phyloP scores from a whole-genome alignment of 495 filamentous ascomycete species.

The Chaetomium cochliodes region DNA sequence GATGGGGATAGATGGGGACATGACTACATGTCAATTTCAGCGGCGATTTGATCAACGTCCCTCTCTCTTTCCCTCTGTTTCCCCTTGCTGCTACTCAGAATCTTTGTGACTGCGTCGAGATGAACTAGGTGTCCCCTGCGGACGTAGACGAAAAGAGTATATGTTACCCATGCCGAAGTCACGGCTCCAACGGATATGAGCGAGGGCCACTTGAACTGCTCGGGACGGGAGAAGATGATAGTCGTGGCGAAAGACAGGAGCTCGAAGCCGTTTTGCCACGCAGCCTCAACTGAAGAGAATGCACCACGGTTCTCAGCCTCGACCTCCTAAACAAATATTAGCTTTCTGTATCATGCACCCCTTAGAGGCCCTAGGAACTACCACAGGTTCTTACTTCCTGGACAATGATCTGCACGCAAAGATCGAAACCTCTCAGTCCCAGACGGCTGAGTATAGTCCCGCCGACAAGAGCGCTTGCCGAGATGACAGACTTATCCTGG shows the following conservation, averaged over 20 bases:
- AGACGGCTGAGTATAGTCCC: constrained; percentile 59
- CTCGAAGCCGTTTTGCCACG: constrained; percentile 66
- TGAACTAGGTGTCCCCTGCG: constrained; percentile 66
- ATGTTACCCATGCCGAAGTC: constrained; percentile 48
- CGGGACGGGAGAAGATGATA: constrained; percentile 56
- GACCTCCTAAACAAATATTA: constrained; percentile 43
- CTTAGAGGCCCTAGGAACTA: no score
- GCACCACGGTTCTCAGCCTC: constrained; percentile 49
- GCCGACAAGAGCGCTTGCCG: constrained; percentile 48
- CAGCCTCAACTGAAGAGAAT: constrained; percentile 62
- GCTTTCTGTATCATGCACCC: not conserved
- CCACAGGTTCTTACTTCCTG: constrained; percentile 54
- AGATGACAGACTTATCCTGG: constrained; percentile 28
- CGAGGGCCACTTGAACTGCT: constrained; percentile 61
- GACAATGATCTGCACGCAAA: constrained; percentile 62
- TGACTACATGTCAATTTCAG: not conserved
- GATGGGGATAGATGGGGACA: no score
- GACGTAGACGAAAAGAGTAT: constrained; percentile 55
- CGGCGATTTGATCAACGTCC: not conserved
- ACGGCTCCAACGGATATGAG: constrained; percentile 56
- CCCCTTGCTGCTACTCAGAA: not conserved
- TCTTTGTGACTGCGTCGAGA: not conserved
- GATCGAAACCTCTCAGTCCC: constrained; percentile 68
- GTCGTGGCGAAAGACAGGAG: constrained; percentile 61
- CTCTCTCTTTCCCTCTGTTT: not conserved